Percentiles rank a stretch among this genome's conserved stretches.
phyloP scores from a whole-genome alignment of 805 yeast genomes.

The Metschnikowia cerradonensis region DNA sequence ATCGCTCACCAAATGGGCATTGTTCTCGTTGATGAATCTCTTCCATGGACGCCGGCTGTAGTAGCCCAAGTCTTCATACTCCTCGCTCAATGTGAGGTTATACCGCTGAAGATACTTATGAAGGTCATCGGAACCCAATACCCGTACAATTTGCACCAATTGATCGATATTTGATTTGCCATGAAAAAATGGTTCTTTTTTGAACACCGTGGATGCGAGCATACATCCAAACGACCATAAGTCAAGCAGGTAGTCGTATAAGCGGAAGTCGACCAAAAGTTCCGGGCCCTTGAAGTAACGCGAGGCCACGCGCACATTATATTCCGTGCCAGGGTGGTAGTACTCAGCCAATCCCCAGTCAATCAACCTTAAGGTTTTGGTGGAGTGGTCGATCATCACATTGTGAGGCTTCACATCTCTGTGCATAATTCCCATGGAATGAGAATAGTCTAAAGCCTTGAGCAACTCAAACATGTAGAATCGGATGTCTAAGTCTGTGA shows the following conservation, averaged over 20 bases:
- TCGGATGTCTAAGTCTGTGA: slow-evolving; percentile 69
- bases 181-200: slow-evolving; percentile 88
- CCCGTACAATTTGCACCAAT: slow-evolving; percentile 82
- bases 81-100: slow-evolving; percentile 63
- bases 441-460: slow-evolving; percentile 80
- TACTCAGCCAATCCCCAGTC: slow-evolving; percentile 97
- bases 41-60: slow-evolving; percentile 67
- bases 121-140: slow-evolving; percentile 78
- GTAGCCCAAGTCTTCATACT: slow-evolving; percentile 73
- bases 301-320: slow-evolving; percentile 88
- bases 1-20: slow-evolving; percentile 48
- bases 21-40: slow-evolving; percentile 53
- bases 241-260: slow-evolving; percentile 85
- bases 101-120: slow-evolving; percentile 64
- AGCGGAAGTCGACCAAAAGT: slow-evolving; percentile 72
- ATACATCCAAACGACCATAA: slow-evolving; percentile 91
- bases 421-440: slow-evolving; percentile 93
- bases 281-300: slow-evolving; percentile 93
- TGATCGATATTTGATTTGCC: slow-evolving; percentile 91
- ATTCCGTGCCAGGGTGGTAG: slow-evolving; percentile 84
- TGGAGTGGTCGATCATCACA: slow-evolving; percentile 82
- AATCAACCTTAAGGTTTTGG: slow-evolving; percentile 61
- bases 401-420: slow-evolving; percentile 93
- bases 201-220: slow-evolving; percentile 84
- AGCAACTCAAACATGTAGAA: slow-evolving; percentile 80